Conservation (phyloP, 495 filamentous ascomycete species). For the Trichoderma reesei region DNA sequence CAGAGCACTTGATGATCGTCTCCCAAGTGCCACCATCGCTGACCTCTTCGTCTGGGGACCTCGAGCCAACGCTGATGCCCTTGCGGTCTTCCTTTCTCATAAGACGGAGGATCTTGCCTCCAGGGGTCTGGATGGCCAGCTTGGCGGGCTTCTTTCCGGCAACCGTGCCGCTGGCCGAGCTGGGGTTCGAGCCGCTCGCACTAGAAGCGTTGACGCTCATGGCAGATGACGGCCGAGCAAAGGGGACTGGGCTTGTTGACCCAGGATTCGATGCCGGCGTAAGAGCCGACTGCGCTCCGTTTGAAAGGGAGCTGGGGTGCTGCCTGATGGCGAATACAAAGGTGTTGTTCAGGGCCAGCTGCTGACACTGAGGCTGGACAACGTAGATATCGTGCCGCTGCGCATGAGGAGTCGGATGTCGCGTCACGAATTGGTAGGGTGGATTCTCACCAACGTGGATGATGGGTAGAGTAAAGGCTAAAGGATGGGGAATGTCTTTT, state of each 20-base stretch:
- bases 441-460: slow-evolving; percentile 86
- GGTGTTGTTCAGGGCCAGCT: slow-evolving; percentile 85
- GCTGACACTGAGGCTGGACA: slow-evolving; percentile 82
- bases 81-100: slow-evolving; percentile 76
- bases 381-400: slow-evolving; percentile 95
- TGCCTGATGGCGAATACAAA: slow-evolving; percentile 95
- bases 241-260: slow-evolving; percentile 55
- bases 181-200: slow-evolving; percentile 45
- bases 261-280: slow-evolving; percentile 42
- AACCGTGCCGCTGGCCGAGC: slow-evolving; percentile 32
- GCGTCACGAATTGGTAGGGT: slow-evolving; percentile 81
- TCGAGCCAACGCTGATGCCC: slow-evolving; percentile 35
- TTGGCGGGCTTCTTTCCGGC: slow-evolving; percentile 77
- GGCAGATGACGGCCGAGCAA: slow-evolving; percentile 64
- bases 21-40: slow-evolving; percentile 86
- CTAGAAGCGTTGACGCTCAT: slow-evolving; percentile 73
- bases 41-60: slow-evolving; percentile 40
- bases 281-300: slow-evolving; percentile 10
- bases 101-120: slow-evolving; percentile 87
- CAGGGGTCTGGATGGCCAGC: slow-evolving; percentile 85
- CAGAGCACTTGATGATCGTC: slow-evolving; percentile 93
- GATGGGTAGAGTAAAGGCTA: slow-evolving; percentile 86
- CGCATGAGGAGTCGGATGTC: slow-evolving; percentile 93
- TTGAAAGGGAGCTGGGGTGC: slow-evolving; percentile 57
- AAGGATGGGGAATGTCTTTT: slow-evolving; percentile 83